Conservation (phyloP, 2,329 filamentous ascomycete species). For the Colletotrichum sp. region DNA sequence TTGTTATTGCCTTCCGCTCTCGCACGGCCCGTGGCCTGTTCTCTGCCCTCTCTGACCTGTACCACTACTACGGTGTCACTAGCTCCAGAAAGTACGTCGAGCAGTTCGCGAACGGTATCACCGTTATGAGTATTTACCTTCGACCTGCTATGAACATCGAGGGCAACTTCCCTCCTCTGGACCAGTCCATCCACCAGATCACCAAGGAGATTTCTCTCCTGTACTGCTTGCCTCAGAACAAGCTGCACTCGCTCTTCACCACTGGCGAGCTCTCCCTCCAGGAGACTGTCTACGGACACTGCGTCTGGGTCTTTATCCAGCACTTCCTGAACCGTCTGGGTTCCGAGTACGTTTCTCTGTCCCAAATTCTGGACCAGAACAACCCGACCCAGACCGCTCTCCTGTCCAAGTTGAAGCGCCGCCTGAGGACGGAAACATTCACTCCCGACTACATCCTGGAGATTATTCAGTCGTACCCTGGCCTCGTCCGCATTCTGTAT, state of each 20-base stretch:
- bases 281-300: constrained; percentile 97
- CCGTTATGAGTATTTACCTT: constrained; percentile 94
- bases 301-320: constrained; percentile 95
- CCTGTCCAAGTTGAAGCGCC: constrained; percentile 81
- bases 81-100: constrained; percentile 97
- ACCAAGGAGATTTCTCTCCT: constrained; percentile 97
- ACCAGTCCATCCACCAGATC: constrained; percentile 96
- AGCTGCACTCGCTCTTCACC: constrained; percentile 89
- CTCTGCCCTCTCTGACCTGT: constrained; percentile 92
- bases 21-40: constrained; percentile 92
- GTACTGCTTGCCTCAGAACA: constrained; percentile 98
- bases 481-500: constrained; percentile 86
- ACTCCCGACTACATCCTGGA: constrained; percentile 98
- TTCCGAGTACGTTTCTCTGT: constrained; percentile 88
- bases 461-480: constrained; percentile 91
- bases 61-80: constrained; percentile 98
- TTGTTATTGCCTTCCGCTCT: constrained; percentile 94
- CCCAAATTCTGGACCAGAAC: constrained; percentile 77
- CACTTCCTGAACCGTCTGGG: constrained; percentile 97
- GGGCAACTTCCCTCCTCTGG: constrained; percentile 75
- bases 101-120: constrained; percentile 98
- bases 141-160: constrained; percentile 69
- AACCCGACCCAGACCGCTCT: constrained; percentile 50
- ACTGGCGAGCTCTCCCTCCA: constrained; percentile 87
- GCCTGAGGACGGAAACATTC: constrained; percentile 94